Percentiles rank a stretch among this genome's conserved stretches.
These are phyloP conservation scores for Rhodotorula sp. DNA, from an alignment of 1,284 basidiomycete species.

Conservation along the genomic window DNA sequence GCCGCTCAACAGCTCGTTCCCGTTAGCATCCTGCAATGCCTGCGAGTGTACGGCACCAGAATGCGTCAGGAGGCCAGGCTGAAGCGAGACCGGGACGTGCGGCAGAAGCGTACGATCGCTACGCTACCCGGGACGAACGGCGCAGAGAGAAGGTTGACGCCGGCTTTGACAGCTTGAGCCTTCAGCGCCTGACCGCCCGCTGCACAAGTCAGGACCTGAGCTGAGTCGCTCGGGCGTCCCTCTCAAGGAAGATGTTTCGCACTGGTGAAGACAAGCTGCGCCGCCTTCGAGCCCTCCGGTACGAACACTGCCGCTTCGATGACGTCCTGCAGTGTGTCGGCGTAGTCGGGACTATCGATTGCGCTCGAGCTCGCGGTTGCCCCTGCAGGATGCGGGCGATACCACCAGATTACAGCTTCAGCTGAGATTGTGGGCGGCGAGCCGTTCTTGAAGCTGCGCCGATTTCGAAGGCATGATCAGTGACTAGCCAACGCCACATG, in stretches of 20 bases:
- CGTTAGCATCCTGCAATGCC: not conserved
- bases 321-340: not conserved
- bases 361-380: not conserved
- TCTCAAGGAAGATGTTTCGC: not conserved
- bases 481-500: too few relatives aligned
- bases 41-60: not conserved
- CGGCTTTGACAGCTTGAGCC: conserved; percentile 1
- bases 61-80: too few relatives aligned
- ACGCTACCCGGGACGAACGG: not conserved
- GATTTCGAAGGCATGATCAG: not conserved
- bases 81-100: not conserved
- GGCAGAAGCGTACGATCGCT: not conserved
- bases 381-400: not conserved
- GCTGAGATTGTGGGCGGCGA: not conserved
- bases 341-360: not conserved
- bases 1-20: not conserved
- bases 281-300: conserved; percentile 1
- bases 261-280: conserved; percentile 2
- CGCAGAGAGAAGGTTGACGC: conserved; percentile 8
- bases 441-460: conserved; percentile 8
- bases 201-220: not conserved
- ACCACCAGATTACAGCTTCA: conserved; percentile 7
- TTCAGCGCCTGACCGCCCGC: not conserved
- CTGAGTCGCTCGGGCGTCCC: not conserved
- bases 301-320: conserved; percentile 9